Base-by-base conservation (phyloP, 495 filamentous ascomycete genomes). In the Entonaema liquescens region DNA sequence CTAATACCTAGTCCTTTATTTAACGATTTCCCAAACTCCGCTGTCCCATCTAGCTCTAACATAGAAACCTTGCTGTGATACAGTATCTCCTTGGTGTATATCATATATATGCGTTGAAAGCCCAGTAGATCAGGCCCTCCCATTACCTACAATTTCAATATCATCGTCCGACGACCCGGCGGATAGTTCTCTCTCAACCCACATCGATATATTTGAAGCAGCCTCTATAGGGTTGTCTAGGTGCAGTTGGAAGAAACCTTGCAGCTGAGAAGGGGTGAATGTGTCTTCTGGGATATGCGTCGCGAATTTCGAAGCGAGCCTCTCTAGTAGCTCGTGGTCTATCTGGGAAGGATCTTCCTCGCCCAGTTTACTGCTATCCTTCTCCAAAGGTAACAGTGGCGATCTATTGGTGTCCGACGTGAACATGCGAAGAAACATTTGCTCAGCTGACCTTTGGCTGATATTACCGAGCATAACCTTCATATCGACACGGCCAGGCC, bases 401-500 rank as follows among this genome's bases (percentile, higher is more conserved):
- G 55, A n/a, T 7, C 1, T 58, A 19, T 52, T 12, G 25, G 31
- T 17, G 12, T 81, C 77, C 29, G 75, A 71, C 1, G 71, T 72
- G 60, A 80, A 83, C 79, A 87, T 85, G 67, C 83, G 83, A 13
- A 80, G 61, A 53, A 88, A 88, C 80, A 88, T 84, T 25, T 79
- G 77, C 70, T 80, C 77, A 57, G 81, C 74, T 56, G 81, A 81
- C 25, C 76, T 70, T 38, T 68, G 72, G 6, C 78, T 81, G 50
- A 87, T 85, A 59, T 82, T 78, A 13, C 83, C 83, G 35, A 93
- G 88, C 44, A 82, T 79, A 56, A 93, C 82, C 57, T 84, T 86
- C 80, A 85, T 84, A 71, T 93, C 91, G 19, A 93, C 86, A 13
- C 91, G 86, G 0, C 91, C 91, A 15, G 89, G 89, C 0, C 91